phyloP scores from a whole-genome alignment of 140 eudicot species.

The Stevia rebaudiana region DNA sequence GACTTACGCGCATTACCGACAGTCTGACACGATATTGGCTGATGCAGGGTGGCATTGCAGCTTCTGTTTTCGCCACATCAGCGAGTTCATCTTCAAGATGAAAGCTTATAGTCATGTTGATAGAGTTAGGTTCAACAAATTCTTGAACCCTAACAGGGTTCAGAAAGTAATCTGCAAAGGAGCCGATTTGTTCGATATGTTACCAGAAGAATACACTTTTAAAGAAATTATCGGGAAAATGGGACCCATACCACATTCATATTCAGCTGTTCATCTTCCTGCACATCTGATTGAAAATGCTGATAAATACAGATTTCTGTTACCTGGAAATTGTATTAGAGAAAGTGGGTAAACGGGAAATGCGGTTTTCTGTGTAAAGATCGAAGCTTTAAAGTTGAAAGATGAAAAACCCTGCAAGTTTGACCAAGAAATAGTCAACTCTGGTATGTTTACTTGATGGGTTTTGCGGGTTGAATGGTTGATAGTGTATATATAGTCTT shows the following conservation, averaged over 20 bases:
- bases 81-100: conserved; percentile 78
- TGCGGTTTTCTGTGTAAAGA: conserved; percentile 25
- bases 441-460: conserved; percentile 45
- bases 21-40: conserved; percentile 73
- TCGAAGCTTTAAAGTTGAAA: conserved; percentile 35
- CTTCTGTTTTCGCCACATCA: conserved; percentile 85
- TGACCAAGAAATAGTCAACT: conserved; percentile 34
- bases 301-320: conserved; percentile 61
- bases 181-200: conserved; percentile 5
- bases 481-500: conserved; percentile 43
- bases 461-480: conserved; percentile 37
- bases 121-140: conserved; percentile 12
- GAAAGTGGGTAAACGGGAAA: conserved; percentile 52
- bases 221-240: conserved; percentile 10
- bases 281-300: conserved; percentile 83
- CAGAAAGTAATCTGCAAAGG: conserved; percentile 18
- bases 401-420: conserved; percentile 31
- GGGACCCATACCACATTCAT: conserved; percentile 97
- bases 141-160: conserved; percentile 11
- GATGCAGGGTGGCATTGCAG: conserved; percentile 99
- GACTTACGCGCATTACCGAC: conserved; percentile 79
- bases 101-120: conserved; percentile 15
- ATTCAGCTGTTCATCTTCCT: conserved; percentile 95
- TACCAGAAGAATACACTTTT: conserved; percentile 9
- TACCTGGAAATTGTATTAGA: conserved; percentile 89